Percentiles rank a stretch among this genome's conserved stretches.
Conservation (phyloP, 345 rosid genomes). For the Aegle marmelos region DNA sequence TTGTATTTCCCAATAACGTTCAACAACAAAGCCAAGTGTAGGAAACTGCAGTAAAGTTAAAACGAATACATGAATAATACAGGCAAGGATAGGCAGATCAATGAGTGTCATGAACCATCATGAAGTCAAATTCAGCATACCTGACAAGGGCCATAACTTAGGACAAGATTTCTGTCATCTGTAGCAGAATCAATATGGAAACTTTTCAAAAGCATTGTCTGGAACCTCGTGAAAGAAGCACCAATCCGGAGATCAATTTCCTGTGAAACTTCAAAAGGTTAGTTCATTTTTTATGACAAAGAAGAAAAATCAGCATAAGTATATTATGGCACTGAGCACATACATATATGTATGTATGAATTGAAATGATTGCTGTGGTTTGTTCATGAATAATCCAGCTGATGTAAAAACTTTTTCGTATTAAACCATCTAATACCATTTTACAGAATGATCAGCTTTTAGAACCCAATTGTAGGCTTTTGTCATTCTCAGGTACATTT, state of each 20-base stretch:
- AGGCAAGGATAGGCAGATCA: constrained; percentile 14
- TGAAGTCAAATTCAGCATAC: constrained; percentile 34
- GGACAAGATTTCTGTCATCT: constrained; percentile 79
- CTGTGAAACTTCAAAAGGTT: constrained; percentile 30
- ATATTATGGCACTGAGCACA: background rate
- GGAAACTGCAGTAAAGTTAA: constrained; percentile 64
- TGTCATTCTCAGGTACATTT: background rate
- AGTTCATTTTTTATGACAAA: background rate
- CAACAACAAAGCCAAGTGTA: constrained; percentile 94
- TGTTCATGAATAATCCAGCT: background rate
- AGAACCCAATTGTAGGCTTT: background rate
- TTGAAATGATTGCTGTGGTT: background rate
- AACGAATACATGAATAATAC: constrained; percentile 9
- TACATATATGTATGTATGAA: background rate
- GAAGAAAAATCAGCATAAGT: background rate
- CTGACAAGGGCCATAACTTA: constrained; percentile 99
- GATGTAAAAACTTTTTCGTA: background rate
- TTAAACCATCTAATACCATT: background rate
- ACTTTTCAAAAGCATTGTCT: constrained; percentile 80
- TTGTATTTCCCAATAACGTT: constrained; percentile 92
- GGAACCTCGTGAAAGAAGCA: constrained; percentile 97
- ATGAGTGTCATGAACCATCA: background rate
- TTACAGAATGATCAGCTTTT: background rate
- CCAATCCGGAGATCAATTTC: constrained; percentile 97
- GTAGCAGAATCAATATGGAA: constrained; percentile 66